Evolutionary conservation across 306 rosid species (phyloP).

Genomic region (Vachellia collinsii): DNA sequence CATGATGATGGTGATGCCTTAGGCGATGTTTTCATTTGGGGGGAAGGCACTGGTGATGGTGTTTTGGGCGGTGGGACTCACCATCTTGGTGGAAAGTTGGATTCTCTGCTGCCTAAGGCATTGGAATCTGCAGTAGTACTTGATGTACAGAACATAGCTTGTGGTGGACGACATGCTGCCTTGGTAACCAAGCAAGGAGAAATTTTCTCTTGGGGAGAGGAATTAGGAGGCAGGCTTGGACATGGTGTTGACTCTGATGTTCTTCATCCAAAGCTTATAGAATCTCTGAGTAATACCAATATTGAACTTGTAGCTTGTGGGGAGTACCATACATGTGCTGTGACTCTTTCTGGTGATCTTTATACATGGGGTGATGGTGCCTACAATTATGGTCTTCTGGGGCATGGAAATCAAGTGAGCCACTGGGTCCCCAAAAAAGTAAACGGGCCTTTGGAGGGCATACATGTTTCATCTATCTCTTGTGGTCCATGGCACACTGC

Average conservation of each 20-base stretch:
- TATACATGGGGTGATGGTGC: slow-evolving; percentile 83
- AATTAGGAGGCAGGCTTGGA: slow-evolving; percentile 80
- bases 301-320: slow-evolving; percentile 84
- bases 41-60: slow-evolving; percentile 76
- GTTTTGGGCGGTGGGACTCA: slow-evolving; percentile 69
- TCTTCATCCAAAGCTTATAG: slow-evolving; percentile 70
- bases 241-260: slow-evolving; percentile 76
- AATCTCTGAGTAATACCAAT: slow-evolving; percentile 58
- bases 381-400: slow-evolving; percentile 69
- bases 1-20: slow-evolving; percentile 80
- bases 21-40: slow-evolving; percentile 81
- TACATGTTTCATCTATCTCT: slow-evolving; percentile 70
- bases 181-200: slow-evolving; percentile 83
- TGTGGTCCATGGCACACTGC: slow-evolving; percentile 87
- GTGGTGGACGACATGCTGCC: slow-evolving; percentile 75
- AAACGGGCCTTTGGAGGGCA: slow-evolving; percentile 71
- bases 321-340: slow-evolving; percentile 78
- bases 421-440: slow-evolving; percentile 81
- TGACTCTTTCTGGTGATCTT: slow-evolving; percentile 75
- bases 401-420: slow-evolving; percentile 77
- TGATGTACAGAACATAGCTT: slow-evolving; percentile 73
- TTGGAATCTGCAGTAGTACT: slow-evolving; percentile 76
- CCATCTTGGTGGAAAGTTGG: slow-evolving; percentile 54
- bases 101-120: slow-evolving; percentile 70
- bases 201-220: slow-evolving; percentile 85